phyloP scores from a whole-genome alignment of 2,329 filamentous ascomycete genomes.

The Aspergillus vadensis region DNA sequence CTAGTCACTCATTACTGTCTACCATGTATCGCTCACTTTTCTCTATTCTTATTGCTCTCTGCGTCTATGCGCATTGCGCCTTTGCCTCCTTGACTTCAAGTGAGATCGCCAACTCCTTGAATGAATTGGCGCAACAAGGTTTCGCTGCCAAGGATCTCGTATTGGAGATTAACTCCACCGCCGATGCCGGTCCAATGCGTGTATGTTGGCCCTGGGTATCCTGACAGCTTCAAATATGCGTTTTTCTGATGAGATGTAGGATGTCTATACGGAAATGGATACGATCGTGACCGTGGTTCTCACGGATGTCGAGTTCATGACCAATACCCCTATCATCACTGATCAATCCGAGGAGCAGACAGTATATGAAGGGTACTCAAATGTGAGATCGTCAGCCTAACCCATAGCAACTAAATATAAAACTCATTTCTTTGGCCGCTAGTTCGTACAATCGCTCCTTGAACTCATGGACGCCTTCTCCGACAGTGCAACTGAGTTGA shows the following conservation, averaged over 20 bases:
- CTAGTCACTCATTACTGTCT: background rate
- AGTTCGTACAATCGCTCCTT: conserved; percentile 10
- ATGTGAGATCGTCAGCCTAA: background rate
- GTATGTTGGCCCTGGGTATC: background rate
- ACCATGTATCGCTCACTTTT: background rate
- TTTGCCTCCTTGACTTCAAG: background rate
- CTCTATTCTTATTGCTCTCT: background rate
- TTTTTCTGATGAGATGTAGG: background rate
- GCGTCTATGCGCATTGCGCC: background rate
- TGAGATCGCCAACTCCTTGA: conserved; percentile 5
- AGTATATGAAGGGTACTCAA: conserved; percentile 6
- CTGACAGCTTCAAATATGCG: too few species aligned
- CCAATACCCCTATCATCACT: conserved; percentile 5
- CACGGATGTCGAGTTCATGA: conserved; percentile 1
- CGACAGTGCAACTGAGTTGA: background rate
- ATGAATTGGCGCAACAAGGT: conserved; percentile 4
- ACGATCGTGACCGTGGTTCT: conserved; percentile 5
- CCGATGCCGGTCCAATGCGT: background rate
- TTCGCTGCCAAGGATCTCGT: conserved; percentile 6
- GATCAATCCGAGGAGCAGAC: background rate
- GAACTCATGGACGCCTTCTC: conserved; percentile 8
- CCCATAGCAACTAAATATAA: background rate
- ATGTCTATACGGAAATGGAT: conserved; percentile 4
- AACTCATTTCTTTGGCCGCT: background rate
- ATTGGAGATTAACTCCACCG: conserved; percentile 3